A percentile compares a stretch with the other conserved stretches of the same genome.
These are phyloP conservation scores for Lycium barbarum DNA, from an alignment of 257 asterid species.

Conservation along the genomic window DNA sequence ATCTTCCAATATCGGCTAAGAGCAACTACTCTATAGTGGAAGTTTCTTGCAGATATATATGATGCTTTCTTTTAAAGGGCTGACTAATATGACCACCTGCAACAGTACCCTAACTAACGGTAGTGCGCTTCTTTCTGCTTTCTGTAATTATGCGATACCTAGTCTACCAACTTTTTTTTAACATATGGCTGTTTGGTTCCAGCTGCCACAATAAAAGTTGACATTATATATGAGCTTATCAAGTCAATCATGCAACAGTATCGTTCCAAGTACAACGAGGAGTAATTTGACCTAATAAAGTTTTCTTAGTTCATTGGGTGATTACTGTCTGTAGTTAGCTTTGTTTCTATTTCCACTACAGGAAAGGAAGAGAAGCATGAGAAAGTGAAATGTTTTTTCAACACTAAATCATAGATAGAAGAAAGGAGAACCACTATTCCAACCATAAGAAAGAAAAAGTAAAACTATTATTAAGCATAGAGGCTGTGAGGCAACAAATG, in stretches of 20 bases:
- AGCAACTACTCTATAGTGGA: neutral
- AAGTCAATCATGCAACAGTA: neutral
- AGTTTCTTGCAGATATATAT: slow-evolving; percentile 11
- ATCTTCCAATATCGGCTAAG: neutral
- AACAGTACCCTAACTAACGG: neutral
- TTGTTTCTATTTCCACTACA: neutral
- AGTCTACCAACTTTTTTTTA: neutral
- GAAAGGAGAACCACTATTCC: neutral
- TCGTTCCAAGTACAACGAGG: neutral
- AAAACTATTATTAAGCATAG: neutral
- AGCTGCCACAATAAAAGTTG: neutral
- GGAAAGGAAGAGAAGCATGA: neutral
- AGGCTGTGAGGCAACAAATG: neutral
- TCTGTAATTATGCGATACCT: neutral
- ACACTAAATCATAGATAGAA: neutral
- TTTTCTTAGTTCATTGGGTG: neutral
- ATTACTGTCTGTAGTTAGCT: neutral
- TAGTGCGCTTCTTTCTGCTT: neutral
- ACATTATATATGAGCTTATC: neutral
- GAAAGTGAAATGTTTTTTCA: neutral
- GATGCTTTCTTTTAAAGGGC: neutral
- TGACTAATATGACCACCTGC: neutral
- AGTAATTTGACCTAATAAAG: neutral
- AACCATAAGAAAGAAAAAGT: neutral
- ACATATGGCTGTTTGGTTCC: neutral